Percentiles rank a stretch among this genome's conserved stretches.
phyloP scores from a whole-genome alignment of 345 rosid species.

The Corchorus olitorius region DNA sequence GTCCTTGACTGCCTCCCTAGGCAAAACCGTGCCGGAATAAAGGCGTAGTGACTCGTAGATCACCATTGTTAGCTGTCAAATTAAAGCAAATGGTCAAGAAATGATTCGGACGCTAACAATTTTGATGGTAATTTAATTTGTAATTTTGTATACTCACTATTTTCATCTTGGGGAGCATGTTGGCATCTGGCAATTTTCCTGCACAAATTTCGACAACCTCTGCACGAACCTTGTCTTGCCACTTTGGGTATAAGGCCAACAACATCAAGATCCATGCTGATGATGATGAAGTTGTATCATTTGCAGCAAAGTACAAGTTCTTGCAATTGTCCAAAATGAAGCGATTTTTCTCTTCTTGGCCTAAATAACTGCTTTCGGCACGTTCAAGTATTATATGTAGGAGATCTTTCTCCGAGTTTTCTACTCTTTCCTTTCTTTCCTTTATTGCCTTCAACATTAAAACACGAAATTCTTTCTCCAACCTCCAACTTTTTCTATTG shows the following conservation, averaged over 20 bases:
- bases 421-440: conserved; percentile 28
- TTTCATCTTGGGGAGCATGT: conserved; percentile 14
- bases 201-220: conserved; percentile 36
- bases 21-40: no score
- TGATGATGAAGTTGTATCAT: conserved; percentile 37
- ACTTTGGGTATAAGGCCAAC: conserved; percentile 29
- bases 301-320: conserved; percentile 45
- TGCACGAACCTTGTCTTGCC: conserved; percentile 46
- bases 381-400: conserved; percentile 36
- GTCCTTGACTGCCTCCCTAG: no score
- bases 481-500: conserved; percentile 22
- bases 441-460: conserved; percentile 42
- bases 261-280: conserved; percentile 47
- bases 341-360: conserved; percentile 1
- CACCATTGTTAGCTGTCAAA: no score
- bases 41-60: no score
- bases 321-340: conserved; percentile 50
- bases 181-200: conserved; percentile 21
- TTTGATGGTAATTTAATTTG: no score
- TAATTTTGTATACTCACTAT: no score
- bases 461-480: conserved; percentile 37
- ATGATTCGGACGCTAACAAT: no score
- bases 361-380: conserved; percentile 25
- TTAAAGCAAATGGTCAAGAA: no score
- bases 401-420: conserved; percentile 22